phyloP scores from a whole-genome alignment of 2,329 filamentous ascomycete species.

The Septoria linicola region DNA sequence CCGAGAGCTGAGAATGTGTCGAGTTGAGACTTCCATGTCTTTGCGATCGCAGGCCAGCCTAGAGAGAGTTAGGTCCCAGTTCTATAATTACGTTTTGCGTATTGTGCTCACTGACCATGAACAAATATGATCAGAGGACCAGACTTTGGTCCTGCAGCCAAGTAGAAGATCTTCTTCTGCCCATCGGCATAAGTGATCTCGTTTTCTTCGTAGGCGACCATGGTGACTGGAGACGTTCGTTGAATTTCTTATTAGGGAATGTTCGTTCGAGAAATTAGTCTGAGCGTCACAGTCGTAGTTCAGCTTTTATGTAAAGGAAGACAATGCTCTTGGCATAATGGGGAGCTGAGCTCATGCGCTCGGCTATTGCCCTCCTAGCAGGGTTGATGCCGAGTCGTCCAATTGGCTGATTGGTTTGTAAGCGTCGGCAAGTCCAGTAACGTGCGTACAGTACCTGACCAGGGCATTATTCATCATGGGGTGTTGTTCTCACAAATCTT shows the following conservation, averaged over 20 bases:
- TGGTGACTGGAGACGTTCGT: constrained; percentile 2
- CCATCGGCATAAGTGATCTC: constrained; percentile 24
- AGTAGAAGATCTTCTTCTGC: constrained; percentile 32
- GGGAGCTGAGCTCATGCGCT: too few species aligned
- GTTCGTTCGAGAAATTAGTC: too few species aligned
- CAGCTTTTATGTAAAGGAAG: neutral
- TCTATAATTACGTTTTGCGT: neutral
- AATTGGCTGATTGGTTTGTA: too few species aligned
- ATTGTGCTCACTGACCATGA: constrained; percentile 22
- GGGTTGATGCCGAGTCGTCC: too few species aligned
- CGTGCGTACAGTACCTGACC: too few species aligned
- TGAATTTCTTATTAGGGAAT: neutral
- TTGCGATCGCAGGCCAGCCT: constrained; percentile 40
- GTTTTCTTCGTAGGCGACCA: constrained; percentile 26
- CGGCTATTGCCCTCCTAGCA: too few species aligned
- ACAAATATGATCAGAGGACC: constrained; percentile 34
- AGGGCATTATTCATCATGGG: too few species aligned
- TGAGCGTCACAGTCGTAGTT: too few species aligned
- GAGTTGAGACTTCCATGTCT: constrained; percentile 40
- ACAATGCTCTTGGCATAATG: too few species aligned
- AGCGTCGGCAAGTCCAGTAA: too few species aligned
- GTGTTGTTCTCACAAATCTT: too few species aligned
- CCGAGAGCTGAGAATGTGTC: constrained; percentile 33
- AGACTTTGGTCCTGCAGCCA: constrained; percentile 31
- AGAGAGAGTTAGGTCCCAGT: neutral